Evolutionary conservation across 805 yeast species (phyloP).

Genomic region (Pachysolen tannophilus): DNA sequence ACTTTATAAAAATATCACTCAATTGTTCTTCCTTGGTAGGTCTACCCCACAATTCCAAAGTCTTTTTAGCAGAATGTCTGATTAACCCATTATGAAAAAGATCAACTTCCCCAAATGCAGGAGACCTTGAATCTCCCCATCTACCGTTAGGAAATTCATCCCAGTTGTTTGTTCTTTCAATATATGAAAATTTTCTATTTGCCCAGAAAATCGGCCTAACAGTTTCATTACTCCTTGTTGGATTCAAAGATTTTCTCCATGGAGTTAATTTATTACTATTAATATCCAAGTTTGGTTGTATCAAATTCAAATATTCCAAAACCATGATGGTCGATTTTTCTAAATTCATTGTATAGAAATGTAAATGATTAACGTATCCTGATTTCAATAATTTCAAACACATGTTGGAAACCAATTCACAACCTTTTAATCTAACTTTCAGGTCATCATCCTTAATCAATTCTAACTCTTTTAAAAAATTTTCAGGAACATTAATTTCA

Average conservation of each 20-base stretch:
- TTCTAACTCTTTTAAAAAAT: conserved; percentile 61
- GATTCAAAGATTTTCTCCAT: conserved; percentile 89
- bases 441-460: conserved; percentile 88
- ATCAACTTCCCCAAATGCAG: conserved; percentile 96
- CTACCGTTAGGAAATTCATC: conserved; percentile 96
- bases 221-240: conserved; percentile 68
- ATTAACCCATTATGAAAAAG: conserved; percentile 71
- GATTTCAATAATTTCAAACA: conserved; percentile 65
- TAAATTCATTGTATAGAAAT: conserved; percentile 95
- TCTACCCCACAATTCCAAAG: conserved; percentile 81
- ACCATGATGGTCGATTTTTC: conserved; percentile 88
- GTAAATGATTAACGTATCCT: conserved; percentile 76
- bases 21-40: conserved; percentile 60
- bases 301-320: conserved; percentile 61
- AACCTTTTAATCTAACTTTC: conserved; percentile 78
- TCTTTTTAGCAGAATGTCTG: conserved; percentile 75
- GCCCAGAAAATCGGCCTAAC: conserved; percentile 97
- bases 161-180: conserved; percentile 88
- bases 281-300: conserved; percentile 17
- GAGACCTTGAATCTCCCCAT: conserved; percentile 90
- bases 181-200: conserved; percentile 83
- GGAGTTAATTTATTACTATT: conserved; percentile 42
- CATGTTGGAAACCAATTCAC: conserved; percentile 76
- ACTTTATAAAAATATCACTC: conserved; percentile 54
- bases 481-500: conserved; percentile 69